Percentiles rank a stretch among this genome's conserved stretches.
phyloP scores from a whole-genome alignment of 345 rosid genomes.

The Pistacia integerrima region DNA sequence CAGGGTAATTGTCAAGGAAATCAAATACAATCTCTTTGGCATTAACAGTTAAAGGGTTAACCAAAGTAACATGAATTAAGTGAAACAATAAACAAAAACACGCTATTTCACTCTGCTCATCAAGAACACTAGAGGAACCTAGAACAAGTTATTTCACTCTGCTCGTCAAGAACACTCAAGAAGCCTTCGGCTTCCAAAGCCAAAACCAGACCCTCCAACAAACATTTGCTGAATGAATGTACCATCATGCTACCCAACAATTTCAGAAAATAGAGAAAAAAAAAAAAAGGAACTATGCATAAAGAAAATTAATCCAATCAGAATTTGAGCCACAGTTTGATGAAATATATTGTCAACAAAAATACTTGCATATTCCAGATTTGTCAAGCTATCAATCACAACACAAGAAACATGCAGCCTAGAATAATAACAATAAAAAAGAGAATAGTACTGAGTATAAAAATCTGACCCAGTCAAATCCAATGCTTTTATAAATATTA shows the following conservation, averaged over 20 bases:
- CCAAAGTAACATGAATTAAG: background rate
- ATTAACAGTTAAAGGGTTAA: background rate
- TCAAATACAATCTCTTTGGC: background rate
- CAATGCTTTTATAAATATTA: conserved; percentile 2
- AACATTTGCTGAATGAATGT: background rate
- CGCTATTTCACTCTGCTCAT: background rate
- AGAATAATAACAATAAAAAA: background rate
- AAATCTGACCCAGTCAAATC: conserved; percentile 15
- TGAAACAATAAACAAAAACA: background rate
- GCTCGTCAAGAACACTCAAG: background rate
- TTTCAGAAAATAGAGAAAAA: background rate
- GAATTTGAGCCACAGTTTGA: background rate
- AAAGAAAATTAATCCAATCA: background rate
- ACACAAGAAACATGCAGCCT: background rate
- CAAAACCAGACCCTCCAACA: conserved; percentile 5
- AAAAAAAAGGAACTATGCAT: too few relatives aligned
- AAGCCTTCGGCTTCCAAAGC: background rate
- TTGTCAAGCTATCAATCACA: conserved; percentile 6
- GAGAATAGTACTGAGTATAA: background rate
- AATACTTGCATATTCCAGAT: background rate
- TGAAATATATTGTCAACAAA: background rate
- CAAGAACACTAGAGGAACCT: too few relatives aligned
- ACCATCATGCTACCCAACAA: background rate
- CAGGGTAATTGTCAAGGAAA: background rate
- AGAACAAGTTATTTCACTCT: background rate